Conservation (phyloP, 495 filamentous ascomycete species). For the Filosporella fistucella region DNA sequence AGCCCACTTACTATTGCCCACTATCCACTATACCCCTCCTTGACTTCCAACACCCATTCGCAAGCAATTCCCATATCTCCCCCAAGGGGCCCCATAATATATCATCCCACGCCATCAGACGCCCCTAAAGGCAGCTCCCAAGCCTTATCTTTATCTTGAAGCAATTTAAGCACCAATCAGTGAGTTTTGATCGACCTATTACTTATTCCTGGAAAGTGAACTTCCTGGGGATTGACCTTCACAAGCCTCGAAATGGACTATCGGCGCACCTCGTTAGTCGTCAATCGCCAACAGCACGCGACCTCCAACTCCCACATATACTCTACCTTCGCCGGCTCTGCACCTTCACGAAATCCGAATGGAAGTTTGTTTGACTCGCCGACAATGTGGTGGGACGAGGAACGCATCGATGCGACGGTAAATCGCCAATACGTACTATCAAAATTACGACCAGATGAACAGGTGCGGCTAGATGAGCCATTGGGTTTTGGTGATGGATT, state of each 20-base stretch:
- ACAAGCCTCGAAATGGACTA: slow-evolving; percentile 27
- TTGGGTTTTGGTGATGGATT: slow-evolving; percentile 82
- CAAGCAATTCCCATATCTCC: slow-evolving; percentile 2
- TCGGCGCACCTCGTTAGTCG: slow-evolving; percentile 15
- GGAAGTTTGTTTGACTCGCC: slow-evolving; percentile 16
- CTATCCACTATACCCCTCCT: no score
- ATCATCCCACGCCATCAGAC: slow-evolving; percentile 12
- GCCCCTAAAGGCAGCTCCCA: slow-evolving; percentile 1
- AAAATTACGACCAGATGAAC: slow-evolving; percentile 60
- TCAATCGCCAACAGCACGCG: slow-evolving; percentile 12
- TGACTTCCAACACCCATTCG: no score
- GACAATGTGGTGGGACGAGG: slow-evolving; percentile 75
- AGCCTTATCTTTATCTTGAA: slow-evolving; percentile 16
- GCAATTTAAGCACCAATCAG: slow-evolving; percentile 12
- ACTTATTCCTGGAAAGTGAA: no score
- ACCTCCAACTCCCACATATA: slow-evolving; percentile 21
- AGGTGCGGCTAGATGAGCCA: slow-evolving; percentile 60
- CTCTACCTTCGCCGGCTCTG: slow-evolving; percentile 18
- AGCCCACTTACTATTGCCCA: no score
- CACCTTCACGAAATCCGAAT: slow-evolving; percentile 10
- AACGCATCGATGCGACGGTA: slow-evolving; percentile 70
- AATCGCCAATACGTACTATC: slow-evolving; percentile 63
- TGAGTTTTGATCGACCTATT: no score
- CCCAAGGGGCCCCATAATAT: slow-evolving; percentile 1
- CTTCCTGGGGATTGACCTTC: no score